These are phyloP conservation scores for Saturnispora kantuleensis DNA, from an alignment of 805 yeast species.

Conservation along the genomic window DNA sequence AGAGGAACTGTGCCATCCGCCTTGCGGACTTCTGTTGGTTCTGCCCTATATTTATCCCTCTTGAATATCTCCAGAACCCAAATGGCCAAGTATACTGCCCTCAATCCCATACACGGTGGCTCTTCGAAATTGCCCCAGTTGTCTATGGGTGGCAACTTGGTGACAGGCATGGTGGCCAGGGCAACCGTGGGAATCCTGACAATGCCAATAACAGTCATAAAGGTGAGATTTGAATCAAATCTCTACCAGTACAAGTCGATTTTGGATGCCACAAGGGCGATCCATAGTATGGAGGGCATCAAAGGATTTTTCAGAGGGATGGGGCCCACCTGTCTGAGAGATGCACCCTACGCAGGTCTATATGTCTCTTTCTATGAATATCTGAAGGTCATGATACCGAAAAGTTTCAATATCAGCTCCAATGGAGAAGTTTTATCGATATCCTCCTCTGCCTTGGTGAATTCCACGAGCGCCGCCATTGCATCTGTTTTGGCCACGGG, in stretches of 20 bases:
- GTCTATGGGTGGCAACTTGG: constrained; percentile 55
- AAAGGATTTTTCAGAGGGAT: constrained; percentile 79
- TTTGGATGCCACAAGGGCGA: constrained; percentile 46
- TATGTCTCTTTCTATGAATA: constrained; percentile 81
- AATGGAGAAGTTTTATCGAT: constrained; percentile 12
- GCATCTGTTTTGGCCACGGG: constrained; percentile 79
- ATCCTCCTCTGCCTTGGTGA: constrained; percentile 39
- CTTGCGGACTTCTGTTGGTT: constrained; percentile 80
- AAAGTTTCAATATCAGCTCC: constrained; percentile 19
- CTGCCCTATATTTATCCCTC: constrained; percentile 74
- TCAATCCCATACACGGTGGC: constrained; percentile 1
- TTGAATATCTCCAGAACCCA: constrained; percentile 50
- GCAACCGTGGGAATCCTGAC: constrained; percentile 76
- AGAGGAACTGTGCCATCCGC: constrained; percentile 91
- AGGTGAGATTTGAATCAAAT: constrained; percentile 82
- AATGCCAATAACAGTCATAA: constrained; percentile 90
- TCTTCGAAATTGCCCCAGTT: constrained; percentile 58
- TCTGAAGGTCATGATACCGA: constrained; percentile 49
- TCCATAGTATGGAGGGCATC: constrained; percentile 42
- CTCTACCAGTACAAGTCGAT: constrained; percentile 61
- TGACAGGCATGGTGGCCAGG: constrained; percentile 71
- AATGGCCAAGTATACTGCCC: not conserved
- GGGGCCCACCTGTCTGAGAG: constrained; percentile 78
- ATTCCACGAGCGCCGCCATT: constrained; percentile 62
- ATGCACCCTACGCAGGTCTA: constrained; percentile 94